A percentile compares a stretch with the other conserved stretches of the same genome.
These are phyloP conservation scores for Tolypocladium album DNA, from an alignment of 2,329 filamentous ascomycete species.

Conservation along the genomic window DNA sequence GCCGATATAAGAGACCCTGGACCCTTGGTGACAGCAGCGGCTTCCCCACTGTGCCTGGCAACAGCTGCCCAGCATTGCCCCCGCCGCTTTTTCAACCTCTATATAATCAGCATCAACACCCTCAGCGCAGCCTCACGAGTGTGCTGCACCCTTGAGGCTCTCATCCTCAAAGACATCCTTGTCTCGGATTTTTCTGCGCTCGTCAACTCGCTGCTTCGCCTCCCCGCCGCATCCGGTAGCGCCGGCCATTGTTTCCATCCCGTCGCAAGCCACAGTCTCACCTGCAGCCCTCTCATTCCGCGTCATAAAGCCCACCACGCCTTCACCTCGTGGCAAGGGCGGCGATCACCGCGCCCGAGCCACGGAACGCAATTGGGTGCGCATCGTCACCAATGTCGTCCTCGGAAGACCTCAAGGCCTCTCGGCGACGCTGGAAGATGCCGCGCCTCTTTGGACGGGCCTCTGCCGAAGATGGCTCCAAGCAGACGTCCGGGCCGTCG, in stretches of 20 bases:
- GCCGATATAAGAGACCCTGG: not conserved
- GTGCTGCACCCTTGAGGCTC: not conserved
- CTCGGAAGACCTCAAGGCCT: conserved; percentile 1
- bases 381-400: conserved; percentile 2
- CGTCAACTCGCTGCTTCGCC: not conserved
- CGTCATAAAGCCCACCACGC: not conserved
- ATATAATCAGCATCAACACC: not conserved
- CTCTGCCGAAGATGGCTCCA: not conserved
- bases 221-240: not conserved
- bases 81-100: not conserved
- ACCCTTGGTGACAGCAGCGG: not conserved
- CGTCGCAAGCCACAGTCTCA: not conserved
- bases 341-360: not conserved
- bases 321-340: not conserved
- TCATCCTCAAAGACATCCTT: not conserved
- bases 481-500: conserved; percentile 10
- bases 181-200: not conserved
- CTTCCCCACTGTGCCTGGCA: not conserved
- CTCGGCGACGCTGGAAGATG: not conserved
- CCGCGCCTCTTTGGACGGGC: not conserved
- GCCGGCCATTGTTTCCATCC: not conserved
- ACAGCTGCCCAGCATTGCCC: not conserved
- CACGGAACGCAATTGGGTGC: not conserved
- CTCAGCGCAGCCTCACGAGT: not conserved
- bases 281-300: not conserved